A percentile compares a stretch with the other conserved stretches of the same genome.
These are phyloP conservation scores for Yarrowia sp. DNA, from an alignment of 805 yeast genomes.

Conservation along the genomic window DNA sequence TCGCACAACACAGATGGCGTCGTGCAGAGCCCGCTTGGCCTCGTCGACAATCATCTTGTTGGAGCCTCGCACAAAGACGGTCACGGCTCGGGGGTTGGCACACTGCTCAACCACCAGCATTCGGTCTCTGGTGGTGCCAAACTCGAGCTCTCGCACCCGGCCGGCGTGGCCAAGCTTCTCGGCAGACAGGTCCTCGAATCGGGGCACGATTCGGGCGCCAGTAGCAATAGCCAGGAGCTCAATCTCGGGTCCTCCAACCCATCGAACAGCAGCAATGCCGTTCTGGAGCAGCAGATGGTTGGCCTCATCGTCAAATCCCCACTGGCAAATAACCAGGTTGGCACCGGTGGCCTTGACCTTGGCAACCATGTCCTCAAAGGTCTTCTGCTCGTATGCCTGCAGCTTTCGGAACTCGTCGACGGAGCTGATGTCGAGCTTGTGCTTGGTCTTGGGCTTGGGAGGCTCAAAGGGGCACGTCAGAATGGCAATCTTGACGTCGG, in stretches of 20 bases:
- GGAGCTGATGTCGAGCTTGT: constrained; percentile 86
- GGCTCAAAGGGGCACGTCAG: constrained; percentile 99
- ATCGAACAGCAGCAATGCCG: constrained; percentile 90
- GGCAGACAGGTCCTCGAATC: constrained; percentile 84
- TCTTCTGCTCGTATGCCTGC: constrained; percentile 88
- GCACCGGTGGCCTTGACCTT: constrained; percentile 88
- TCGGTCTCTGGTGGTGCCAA: constrained; percentile 94
- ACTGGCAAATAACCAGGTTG: constrained; percentile 93
- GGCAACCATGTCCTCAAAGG: constrained; percentile 86
- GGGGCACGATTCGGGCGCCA: constrained; percentile 92
- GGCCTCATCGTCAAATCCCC: constrained; percentile 99
- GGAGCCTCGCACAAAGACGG: constrained; percentile 91
- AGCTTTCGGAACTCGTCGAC: constrained; percentile 90
- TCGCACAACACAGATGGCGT: constrained; percentile 94
- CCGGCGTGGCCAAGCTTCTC: constrained; percentile 90
- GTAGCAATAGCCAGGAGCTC: constrained; percentile 97
- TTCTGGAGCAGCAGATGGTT: constrained; percentile 86
- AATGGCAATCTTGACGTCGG: constrained; percentile 85
- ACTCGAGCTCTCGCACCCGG: constrained; percentile 76
- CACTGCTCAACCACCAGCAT: constrained; percentile 94
- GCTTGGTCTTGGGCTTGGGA: constrained; percentile 98
- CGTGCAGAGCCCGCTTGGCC: constrained; percentile 93
- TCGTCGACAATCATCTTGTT: constrained; percentile 98
- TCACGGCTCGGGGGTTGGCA: constrained; percentile 81
- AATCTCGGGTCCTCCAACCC: constrained; percentile 98